phyloP scores from a whole-genome alignment of 495 filamentous ascomycete genomes.

The Neurospora africana region DNA sequence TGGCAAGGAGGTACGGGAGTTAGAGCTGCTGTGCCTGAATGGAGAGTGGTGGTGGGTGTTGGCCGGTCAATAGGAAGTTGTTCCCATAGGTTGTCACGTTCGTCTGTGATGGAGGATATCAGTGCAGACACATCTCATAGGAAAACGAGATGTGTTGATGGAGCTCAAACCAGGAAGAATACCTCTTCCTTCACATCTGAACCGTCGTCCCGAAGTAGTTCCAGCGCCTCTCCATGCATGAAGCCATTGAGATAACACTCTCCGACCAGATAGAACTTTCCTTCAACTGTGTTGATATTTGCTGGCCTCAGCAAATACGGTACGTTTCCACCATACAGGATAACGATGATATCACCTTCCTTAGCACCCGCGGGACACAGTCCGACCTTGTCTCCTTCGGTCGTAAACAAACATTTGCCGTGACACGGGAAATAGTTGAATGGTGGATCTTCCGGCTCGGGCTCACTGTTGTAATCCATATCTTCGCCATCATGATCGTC shows the following conservation, averaged over 20 bases:
- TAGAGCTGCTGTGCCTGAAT: background rate
- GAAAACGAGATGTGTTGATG: background rate
- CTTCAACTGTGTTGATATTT: background rate
- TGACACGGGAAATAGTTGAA: no score
- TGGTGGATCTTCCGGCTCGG: no score
- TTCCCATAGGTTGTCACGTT: background rate
- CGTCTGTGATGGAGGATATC: background rate
- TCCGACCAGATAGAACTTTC: background rate
- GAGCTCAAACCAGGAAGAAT: background rate
- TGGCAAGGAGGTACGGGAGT: background rate
- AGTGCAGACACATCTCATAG: background rate
- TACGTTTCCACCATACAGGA: slow-evolving; percentile 3
- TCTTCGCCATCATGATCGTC: no score
- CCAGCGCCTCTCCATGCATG: background rate
- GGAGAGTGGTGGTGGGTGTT: background rate
- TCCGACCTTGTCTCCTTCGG: background rate
- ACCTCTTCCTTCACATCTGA: background rate
- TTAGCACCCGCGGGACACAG: slow-evolving; percentile 3
- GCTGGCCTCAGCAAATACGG: slow-evolving; percentile 2
- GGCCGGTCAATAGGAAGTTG: background rate
- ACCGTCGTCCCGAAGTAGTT: background rate
- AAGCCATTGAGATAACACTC: slow-evolving; percentile 6
- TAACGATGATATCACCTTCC: slow-evolving; percentile 1
- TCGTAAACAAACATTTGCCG: slow-evolving; percentile 4
- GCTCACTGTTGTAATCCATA: no score